phyloP scores from a whole-genome alignment of 306 rosid species.

The Cucumis melo region DNA sequence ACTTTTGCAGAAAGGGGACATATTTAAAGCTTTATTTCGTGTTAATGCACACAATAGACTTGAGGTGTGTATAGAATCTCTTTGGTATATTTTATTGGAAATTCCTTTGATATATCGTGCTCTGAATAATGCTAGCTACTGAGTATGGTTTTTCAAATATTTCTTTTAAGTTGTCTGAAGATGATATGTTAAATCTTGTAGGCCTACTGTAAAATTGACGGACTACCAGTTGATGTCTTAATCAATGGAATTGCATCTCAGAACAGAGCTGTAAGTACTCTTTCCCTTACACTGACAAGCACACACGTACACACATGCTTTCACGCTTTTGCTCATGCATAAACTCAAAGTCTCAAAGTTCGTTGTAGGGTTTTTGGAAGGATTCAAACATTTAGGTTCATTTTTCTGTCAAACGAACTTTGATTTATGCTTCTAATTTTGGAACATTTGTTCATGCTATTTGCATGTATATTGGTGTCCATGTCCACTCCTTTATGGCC shows the following conservation, averaged over 20 bases:
- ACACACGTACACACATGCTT: neutral
- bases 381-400: neutral
- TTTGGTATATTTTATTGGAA: neutral
- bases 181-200: conserved; percentile 8
- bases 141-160: neutral
- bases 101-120: neutral
- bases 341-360: neutral
- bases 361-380: neutral
- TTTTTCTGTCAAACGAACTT: neutral
- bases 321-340: too few species aligned
- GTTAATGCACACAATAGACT: conserved; percentile 74
- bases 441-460: neutral
- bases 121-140: neutral
- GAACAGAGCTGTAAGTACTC: conserved; percentile 84
- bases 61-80: conserved; percentile 42
- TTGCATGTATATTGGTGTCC: neutral
- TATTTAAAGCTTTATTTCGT: conserved; percentile 53
- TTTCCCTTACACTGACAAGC: neutral
- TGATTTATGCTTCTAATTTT: neutral
- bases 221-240: conserved; percentile 59
- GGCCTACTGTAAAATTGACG: conserved; percentile 90
- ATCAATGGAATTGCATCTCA: conserved; percentile 54
- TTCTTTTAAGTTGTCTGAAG: neutral
- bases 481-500: neutral
- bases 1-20: conserved; percentile 58